These are phyloP conservation scores for Stagonosporopsis cucurbitacearum DNA, from an alignment of 2,329 filamentous ascomycete species.

Conservation along the genomic window DNA sequence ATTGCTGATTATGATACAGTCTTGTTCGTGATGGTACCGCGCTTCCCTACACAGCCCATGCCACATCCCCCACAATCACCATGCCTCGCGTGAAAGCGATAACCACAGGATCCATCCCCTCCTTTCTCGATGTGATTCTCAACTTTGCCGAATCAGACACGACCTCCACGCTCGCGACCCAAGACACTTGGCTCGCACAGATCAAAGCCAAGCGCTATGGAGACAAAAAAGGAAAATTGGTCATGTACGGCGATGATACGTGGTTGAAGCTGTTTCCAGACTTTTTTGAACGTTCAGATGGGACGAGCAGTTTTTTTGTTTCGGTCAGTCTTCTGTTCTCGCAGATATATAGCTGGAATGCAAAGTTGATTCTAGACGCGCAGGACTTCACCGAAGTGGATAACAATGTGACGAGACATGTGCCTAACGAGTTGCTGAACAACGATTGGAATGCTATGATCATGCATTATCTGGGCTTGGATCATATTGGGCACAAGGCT, in stretches of 20 bases:
- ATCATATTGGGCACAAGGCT: slow-evolving; percentile 97
- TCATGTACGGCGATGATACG: slow-evolving; percentile 98
- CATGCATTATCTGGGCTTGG: slow-evolving; percentile 91
- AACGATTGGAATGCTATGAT: slow-evolving; percentile 93
- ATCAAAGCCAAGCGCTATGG: slow-evolving; percentile 69
- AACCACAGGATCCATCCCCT: slow-evolving; percentile 96
- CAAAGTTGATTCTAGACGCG: slow-evolving; percentile 35
- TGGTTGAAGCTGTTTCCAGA: slow-evolving; percentile 96
- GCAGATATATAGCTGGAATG: slow-evolving; percentile 44
- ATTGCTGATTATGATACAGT: slow-evolving; percentile 54
- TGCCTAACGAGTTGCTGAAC: slow-evolving; percentile 75
- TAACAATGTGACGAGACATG: slow-evolving; percentile 92
- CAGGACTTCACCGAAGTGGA: slow-evolving; percentile 98
- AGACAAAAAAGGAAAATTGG: slow-evolving; percentile 64
- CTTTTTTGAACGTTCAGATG: slow-evolving; percentile 85
- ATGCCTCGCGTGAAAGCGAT: slow-evolving; percentile 98
- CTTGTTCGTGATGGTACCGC: slow-evolving; percentile 84
- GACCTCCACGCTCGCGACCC: slow-evolving; percentile 81
- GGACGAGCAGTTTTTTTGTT: slow-evolving; percentile 97
- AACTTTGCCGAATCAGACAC: slow-evolving; percentile 96
- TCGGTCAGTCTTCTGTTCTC: slow-evolving; percentile 67
- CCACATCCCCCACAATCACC: slow-evolving; percentile 94
- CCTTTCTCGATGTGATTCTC: slow-evolving; percentile 94
- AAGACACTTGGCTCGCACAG: slow-evolving; percentile 97
- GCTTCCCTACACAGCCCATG: slow-evolving; percentile 92